Conservation (phyloP, 1,284 basidiomycete species). For the Irpex sp. region DNA sequence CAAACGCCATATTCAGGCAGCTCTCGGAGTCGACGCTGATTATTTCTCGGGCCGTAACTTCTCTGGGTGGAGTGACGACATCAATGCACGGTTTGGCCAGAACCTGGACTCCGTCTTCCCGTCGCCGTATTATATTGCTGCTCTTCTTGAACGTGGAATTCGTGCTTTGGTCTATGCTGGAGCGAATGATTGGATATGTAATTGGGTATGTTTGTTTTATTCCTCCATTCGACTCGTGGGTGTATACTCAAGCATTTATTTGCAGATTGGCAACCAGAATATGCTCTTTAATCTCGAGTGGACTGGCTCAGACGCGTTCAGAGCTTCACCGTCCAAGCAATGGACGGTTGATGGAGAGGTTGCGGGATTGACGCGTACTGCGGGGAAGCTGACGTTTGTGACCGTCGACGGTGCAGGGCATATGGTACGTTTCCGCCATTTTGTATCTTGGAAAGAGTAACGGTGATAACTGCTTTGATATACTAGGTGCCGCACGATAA, state of each 20-base stretch:
- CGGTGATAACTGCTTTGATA: neutral
- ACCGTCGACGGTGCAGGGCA: constrained; percentile 58
- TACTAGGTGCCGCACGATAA: constrained; percentile 56
- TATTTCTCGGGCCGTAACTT: constrained; percentile 34
- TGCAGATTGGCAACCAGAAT: constrained; percentile 47
- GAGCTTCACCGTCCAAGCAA: constrained; percentile 37
- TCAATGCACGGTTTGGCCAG: constrained; percentile 35
- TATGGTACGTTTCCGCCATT: constrained; percentile 37
- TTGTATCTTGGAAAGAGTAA: neutral
- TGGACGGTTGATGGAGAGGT: constrained; percentile 51
- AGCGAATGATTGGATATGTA: constrained; percentile 70
- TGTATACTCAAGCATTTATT: neutral
- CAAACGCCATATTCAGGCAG: constrained; percentile 41
- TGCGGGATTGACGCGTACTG: constrained; percentile 53
- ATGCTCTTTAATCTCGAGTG: constrained; percentile 61
- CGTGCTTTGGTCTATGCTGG: constrained; percentile 73
- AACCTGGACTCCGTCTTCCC: constrained; percentile 37
- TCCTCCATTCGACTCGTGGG: neutral
- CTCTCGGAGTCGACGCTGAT: constrained; percentile 55
- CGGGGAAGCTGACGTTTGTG: constrained; percentile 56
- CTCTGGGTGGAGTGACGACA: constrained; percentile 37
- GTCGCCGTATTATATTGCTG: constrained; percentile 54
- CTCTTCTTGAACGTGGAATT: constrained; percentile 70
- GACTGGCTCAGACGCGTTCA: constrained; percentile 50
- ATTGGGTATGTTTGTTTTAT: constrained; percentile 43